Conservation (phyloP, 108 stramenopile genomes). For the Pseudonitzschia multistriata region DNA sequence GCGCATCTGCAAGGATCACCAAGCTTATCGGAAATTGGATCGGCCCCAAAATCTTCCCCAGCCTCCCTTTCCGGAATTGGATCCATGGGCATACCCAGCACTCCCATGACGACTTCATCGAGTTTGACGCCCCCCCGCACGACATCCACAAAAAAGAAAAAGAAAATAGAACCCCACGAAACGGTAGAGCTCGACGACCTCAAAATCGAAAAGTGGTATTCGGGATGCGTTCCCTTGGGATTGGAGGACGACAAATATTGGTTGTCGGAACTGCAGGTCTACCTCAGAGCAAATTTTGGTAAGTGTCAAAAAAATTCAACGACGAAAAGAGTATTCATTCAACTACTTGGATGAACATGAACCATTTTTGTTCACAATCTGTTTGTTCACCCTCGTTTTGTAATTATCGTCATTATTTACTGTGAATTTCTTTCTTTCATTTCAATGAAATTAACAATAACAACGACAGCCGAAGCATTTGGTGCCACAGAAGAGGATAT, state of each 20-base stretch:
- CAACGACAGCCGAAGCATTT: slow-evolving; percentile 63
- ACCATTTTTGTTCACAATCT: too few species aligned
- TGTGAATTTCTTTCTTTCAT: background rate
- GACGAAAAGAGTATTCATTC: background rate
- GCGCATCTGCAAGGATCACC: slow-evolving; percentile 8
- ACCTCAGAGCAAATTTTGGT: slow-evolving; percentile 69
- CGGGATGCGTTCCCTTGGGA: slow-evolving; percentile 62
- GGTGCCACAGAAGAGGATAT: slow-evolving; percentile 69
- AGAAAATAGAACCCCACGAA: slow-evolving; percentile 11
- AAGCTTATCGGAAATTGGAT: slow-evolving; percentile 1
- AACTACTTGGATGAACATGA: too few species aligned
- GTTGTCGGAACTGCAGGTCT: slow-evolving; percentile 82
- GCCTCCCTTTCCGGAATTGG: background rate
- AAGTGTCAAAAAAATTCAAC: background rate
- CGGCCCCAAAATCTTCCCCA: slow-evolving; percentile 9
- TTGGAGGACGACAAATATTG: slow-evolving; percentile 81
- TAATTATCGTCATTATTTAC: background rate
- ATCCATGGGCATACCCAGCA: slow-evolving; percentile 2
- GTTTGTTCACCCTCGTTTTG: background rate
- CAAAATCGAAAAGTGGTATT: slow-evolving; percentile 43
- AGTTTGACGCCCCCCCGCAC: background rate
- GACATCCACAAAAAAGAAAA: slow-evolving; percentile 1
- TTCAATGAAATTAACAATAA: background rate
- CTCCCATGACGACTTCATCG: slow-evolving; percentile 8
- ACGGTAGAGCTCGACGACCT: slow-evolving; percentile 11